Evolutionary conservation across 352 stramenopile species (phyloP).

Genomic region (Globisporangium emineosum): DNA sequence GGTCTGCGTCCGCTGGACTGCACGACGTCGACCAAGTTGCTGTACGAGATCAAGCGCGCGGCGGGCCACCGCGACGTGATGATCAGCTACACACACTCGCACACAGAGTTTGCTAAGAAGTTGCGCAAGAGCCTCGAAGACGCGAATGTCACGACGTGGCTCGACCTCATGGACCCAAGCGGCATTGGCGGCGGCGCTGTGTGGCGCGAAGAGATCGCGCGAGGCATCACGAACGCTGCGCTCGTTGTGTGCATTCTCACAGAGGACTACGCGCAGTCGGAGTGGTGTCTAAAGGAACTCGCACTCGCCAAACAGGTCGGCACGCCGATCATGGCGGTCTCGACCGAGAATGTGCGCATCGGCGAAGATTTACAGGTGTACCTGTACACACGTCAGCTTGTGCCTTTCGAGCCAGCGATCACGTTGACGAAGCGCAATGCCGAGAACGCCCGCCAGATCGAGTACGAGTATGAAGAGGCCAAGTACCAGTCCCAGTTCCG

Average conservation of each 20-base stretch:
- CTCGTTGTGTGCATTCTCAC: constrained; percentile 77
- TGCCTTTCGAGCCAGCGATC: constrained; percentile 75
- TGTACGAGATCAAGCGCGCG: constrained; percentile 82
- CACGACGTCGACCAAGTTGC: constrained; percentile 68
- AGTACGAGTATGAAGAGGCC: constrained; percentile 74
- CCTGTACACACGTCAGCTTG: constrained; percentile 78
- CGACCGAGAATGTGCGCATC: constrained; percentile 61
- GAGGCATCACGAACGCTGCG: constrained; percentile 72
- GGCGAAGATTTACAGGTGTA: constrained; percentile 80
- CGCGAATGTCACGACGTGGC: constrained; percentile 80
- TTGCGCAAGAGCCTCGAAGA: constrained; percentile 65
- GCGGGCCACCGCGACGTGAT: constrained; percentile 78
- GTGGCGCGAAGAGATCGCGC: constrained; percentile 79
- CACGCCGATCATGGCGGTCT: constrained; percentile 75
- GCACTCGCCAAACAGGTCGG: constrained; percentile 78
- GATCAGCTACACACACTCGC: constrained; percentile 88
- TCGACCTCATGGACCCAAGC: constrained; percentile 84
- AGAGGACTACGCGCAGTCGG: constrained; percentile 73
- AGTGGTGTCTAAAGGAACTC: constrained; percentile 86
- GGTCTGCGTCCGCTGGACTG: constrained; percentile 71
- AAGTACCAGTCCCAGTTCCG: constrained; percentile 77
- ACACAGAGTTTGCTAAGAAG: constrained; percentile 80
- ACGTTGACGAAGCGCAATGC: constrained; percentile 45
- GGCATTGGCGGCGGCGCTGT: constrained; percentile 79
- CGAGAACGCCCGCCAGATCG: constrained; percentile 60